These are phyloP conservation scores for Cudoniella acicularis DNA, from an alignment of 495 filamentous ascomycete genomes.

Conservation along the genomic window DNA sequence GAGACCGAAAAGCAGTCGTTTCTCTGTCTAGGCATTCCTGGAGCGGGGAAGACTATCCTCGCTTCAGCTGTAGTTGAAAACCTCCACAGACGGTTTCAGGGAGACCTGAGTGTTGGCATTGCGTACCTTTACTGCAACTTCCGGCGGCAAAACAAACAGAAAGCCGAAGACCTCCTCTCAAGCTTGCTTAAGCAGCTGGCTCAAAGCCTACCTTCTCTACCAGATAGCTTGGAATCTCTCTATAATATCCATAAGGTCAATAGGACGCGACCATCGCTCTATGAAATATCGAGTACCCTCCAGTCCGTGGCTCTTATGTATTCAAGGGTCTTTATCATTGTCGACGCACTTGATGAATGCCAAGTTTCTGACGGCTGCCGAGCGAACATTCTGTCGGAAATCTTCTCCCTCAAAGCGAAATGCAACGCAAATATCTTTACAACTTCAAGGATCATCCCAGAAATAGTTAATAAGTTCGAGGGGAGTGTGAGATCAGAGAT, in stretches of 20 bases:
- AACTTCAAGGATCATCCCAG: conserved; percentile 30
- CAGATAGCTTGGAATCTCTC: conserved; percentile 24
- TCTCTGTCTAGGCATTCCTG: conserved; percentile 21
- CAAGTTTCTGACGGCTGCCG: conserved; percentile 27
- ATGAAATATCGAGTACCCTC: conserved; percentile 31
- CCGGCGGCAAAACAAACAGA: conserved; percentile 32
- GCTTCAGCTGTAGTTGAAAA: conserved; percentile 31
- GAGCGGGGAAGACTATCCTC: conserved; percentile 31
- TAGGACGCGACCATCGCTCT: conserved; percentile 29
- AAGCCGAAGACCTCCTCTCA: conserved; percentile 25
- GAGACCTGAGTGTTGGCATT: conserved; percentile 29
- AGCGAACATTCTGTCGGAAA: conserved; percentile 27
- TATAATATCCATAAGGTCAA: conserved; percentile 22
- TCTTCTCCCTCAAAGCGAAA: conserved; percentile 31
- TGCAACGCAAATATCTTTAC: conserved; percentile 28
- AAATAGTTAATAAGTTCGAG: conserved; percentile 27
- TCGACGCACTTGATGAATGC: conserved; percentile 47
- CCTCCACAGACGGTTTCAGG: conserved; percentile 20
- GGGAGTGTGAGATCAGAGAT: conserved; percentile 25
- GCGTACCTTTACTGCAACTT: conserved; percentile 43
- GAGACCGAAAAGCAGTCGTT: conserved; percentile 20
- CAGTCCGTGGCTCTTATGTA: conserved; percentile 23
- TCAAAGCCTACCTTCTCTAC: conserved; percentile 19
- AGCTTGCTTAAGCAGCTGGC: conserved; percentile 39
- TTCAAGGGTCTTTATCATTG: conserved; percentile 35